Evolutionary conservation across 768 basidiomycete genomes (phyloP).

Genomic region (Trametes cingulata): DNA sequence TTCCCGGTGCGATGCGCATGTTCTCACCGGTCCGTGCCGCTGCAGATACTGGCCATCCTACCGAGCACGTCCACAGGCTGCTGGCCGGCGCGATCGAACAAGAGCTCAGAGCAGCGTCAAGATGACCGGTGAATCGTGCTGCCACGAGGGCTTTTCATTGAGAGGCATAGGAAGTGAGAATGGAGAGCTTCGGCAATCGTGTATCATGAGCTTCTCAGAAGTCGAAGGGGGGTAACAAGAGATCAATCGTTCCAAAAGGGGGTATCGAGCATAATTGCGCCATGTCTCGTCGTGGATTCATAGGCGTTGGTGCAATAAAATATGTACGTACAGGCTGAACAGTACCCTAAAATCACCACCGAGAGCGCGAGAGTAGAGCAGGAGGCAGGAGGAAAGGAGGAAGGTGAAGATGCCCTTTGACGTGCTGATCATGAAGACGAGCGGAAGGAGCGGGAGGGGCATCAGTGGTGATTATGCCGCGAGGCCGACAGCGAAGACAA

Average conservation of each 20-base stretch:
- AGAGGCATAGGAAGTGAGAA: background rate
- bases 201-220: background rate
- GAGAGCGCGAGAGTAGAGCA: constrained; percentile 3
- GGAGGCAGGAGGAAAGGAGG: background rate
- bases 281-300: constrained; percentile 3
- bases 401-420: background rate
- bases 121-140: background rate
- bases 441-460: constrained; percentile 9
- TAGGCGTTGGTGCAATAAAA: constrained; percentile 13
- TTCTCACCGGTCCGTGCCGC: background rate
- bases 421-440: background rate
- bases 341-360: constrained; percentile 17
- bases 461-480: constrained; percentile 13
- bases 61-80: constrained; percentile 47
- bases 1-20: too few relatives aligned
- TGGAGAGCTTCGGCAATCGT: background rate
- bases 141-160: background rate
- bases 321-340: constrained; percentile 20
- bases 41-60: constrained; percentile 53
- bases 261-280: constrained; percentile 13
- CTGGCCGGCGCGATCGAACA: constrained; percentile 46
- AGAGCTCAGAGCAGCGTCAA: constrained; percentile 31
- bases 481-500: background rate
- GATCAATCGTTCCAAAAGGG: background rate
- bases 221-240: background rate